phyloP scores from a whole-genome alignment of 768 basidiomycete species.

The Mycena amicta region DNA sequence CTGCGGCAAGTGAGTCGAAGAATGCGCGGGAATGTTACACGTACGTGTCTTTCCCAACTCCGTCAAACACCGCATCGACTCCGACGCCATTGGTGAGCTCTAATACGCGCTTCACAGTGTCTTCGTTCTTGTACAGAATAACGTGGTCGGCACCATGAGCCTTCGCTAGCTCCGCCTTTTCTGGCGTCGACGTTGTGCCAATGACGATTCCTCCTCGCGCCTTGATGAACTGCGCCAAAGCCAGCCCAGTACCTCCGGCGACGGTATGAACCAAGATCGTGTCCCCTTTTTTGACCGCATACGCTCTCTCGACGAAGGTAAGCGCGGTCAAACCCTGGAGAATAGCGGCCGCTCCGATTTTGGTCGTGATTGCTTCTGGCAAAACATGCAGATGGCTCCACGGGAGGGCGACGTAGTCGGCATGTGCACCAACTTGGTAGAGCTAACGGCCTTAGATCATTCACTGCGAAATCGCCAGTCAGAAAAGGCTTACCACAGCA shows the following conservation, averaged over 20 bases:
- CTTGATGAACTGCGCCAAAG: constrained; percentile 70
- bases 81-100: constrained; percentile 79
- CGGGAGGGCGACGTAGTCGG: constrained; percentile 34
- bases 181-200: constrained; percentile 84
- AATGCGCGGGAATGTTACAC: constrained; percentile 32
- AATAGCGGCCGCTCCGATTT: constrained; percentile 64
- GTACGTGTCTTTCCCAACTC: constrained; percentile 93
- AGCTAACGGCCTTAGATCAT: no score
- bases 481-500: constrained; percentile 53
- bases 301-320: constrained; percentile 81
- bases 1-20: constrained; percentile 36
- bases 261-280: constrained; percentile 86
- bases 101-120: constrained; percentile 71
- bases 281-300: constrained; percentile 80
- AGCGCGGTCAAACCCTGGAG: constrained; percentile 81
- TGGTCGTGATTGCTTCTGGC: constrained; percentile 60
- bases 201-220: constrained; percentile 85
- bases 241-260: constrained; percentile 83
- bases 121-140: constrained; percentile 75
- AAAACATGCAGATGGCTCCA: constrained; percentile 61
- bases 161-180: constrained; percentile 82
- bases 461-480: no score
- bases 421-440: constrained; percentile 8
- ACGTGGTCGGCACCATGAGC: constrained; percentile 85
- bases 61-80: constrained; percentile 88